Base-by-base conservation (phyloP, 1,284 basidiomycete genomes). In the Sporisorium scitamineum region DNA sequence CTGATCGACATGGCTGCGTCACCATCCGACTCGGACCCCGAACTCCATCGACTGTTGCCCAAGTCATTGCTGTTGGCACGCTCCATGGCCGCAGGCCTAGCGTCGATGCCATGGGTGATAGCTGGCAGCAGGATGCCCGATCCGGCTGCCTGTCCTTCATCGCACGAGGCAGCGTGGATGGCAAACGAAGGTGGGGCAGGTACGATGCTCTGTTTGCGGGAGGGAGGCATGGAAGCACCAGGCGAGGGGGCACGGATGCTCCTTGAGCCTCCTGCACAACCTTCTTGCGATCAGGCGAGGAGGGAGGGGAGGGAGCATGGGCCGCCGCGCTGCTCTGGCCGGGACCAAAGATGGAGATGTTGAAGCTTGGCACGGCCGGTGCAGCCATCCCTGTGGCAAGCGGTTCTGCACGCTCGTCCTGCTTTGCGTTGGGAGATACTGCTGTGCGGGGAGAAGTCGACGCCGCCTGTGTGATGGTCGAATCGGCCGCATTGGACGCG, bases 21-120 rank as follows among this genome's bases (percentile, higher is more conserved):
- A 20, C 58, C 71, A 2, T 78, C 77, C 5, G 69, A 70, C 20
- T 80, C 79, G 13, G 79, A 80, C 7, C 77, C 79, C 5, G 79
- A 80, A 58, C 79, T 80, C 79, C 79, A 80, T 27, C 70, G 59
- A 42, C 77, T 79, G 50, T 58, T 69, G 60, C 63, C 60, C 16
- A 53, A 16, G 2, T 62, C 62, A 29, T 55, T 51, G 59, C 55
- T 59, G 24, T 54, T n/a, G 5, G 59, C 32, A 16, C 55, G 16
- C 14, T 31, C 39, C 27, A 66, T 50, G 26, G 24, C 51, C 10
- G 42, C 54, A 8, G 63, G 51, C 27, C 20, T 44, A 14, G 27
- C 27, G 5, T 66, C 63, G 27, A 66, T 27, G n/a, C 51, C 51
- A 5, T 61, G 51, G 8, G 68, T n/a, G 20, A 60, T 26, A 32